These are phyloP conservation scores for Chytridium lagenaria DNA, from an alignment of 371 early-diverging fungal genomes.

Conservation along the genomic window DNA sequence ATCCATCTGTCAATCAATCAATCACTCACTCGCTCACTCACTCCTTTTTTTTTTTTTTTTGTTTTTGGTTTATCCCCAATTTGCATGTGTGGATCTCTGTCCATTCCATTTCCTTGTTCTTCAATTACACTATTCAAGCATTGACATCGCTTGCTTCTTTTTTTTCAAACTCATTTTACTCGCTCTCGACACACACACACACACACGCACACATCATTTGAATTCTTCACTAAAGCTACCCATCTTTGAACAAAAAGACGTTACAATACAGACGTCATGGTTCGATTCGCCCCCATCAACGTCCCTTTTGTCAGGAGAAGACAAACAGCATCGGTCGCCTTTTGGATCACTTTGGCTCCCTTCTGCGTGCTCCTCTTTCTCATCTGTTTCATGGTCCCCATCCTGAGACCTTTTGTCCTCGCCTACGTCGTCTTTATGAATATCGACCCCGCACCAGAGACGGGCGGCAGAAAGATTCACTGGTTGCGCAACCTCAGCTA, in stretches of 20 bases:
- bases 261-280: conserved; percentile 5
- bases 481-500: conserved; percentile 61
- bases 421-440: conserved; percentile 69
- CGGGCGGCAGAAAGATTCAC: conserved; percentile 71
- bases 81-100: no score
- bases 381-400: conserved; percentile 51
- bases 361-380: conserved; percentile 60
- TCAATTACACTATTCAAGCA: no score
- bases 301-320: conserved; percentile 75
- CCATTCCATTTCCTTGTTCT: no score
- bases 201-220: no score
- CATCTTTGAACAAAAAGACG: no score
- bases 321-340: conserved; percentile 70
- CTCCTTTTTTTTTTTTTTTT: no score
- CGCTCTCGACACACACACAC: no score
- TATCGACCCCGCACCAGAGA: conserved; percentile 53
- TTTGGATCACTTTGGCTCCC: conserved; percentile 67
- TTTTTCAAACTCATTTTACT: no score
- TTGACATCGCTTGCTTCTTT: no score
- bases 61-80: no score
- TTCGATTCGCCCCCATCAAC: conserved; percentile 60
- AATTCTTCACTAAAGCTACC: no score
- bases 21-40: neutral
- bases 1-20: neutral
- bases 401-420: conserved; percentile 65